Evolutionary conservation across 2,329 filamentous ascomycete genomes (phyloP), one percentile per base, ranked within the genome.

Genomic region (Trichophyton verrucosum): DNA sequence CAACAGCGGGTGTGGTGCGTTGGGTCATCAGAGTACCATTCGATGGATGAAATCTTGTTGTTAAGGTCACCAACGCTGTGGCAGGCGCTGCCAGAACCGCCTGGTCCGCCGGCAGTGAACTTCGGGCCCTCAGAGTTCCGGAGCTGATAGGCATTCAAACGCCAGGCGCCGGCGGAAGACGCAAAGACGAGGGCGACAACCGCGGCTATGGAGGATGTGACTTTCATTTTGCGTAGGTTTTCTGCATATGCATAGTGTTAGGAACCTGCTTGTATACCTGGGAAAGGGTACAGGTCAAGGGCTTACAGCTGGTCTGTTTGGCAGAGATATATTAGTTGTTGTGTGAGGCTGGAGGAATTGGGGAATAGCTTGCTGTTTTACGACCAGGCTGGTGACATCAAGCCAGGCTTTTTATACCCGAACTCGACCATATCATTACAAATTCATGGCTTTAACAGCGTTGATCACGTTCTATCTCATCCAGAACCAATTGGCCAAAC

Each of bases 31-130:
- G 56, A 58, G 33, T 40, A 42, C 56, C 56, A 58, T 44, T 44
- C 40, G 11, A 58, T 33, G 15, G 56, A 58, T 8, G 56, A 58
- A 9, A 58, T 42, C 15, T 58, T 58, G 56, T 58, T 58, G 56
- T 58, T 58, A 17, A 58, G 56, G 15, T 44, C 33, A 27, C 40
- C 40, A 17, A 58, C 22, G n/a, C 56, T 27, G 36, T 40, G 38
- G 33, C 56, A 58, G 13, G 33, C 56, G 2, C 20, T 36, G 13
- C 56, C 56, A 3, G 56, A 27, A 20, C 2, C 40, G 2, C 56
- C 56, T 6, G 56, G 33, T 17, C 56, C 56, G 6, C 56, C 56
- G 13, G 22, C 20, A 27, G 56, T 58, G 56, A 44, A 27, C 33
- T 40, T 42, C 1, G 56, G 33, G 9, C 56, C 56, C 40, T 58